Base-by-base conservation (phyloP, 345 rosid species). In the Syzygium aromaticum region DNA sequence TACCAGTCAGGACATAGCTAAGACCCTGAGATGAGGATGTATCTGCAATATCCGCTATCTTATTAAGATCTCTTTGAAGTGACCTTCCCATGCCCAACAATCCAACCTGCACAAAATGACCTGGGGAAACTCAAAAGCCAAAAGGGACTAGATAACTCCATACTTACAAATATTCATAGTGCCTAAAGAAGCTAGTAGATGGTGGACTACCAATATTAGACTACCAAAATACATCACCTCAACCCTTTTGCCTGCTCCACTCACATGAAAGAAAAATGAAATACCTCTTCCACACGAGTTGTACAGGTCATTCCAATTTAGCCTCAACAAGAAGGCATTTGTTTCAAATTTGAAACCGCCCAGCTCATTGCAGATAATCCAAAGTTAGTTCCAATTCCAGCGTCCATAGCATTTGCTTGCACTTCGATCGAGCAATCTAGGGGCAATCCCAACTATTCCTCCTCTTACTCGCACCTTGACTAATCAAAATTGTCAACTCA, bases 21-120 rank as follows among this genome's bases (percentile, higher is more conserved):
- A 96, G 88, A 87, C 99, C 99, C 90, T 91, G 92, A 9, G 99
- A 87, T n/a, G 96, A 93, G 83, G 99, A 96, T 84, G 99, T 98
- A 89, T 96, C 98, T 25, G 99, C 97, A 89, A 54, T 86, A 88
- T 95, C 94, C 22, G 99, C 99, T 63, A 98, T 96, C 84, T 91
- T 92, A 91, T 98, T 94, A 67, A 96, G 96, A 91, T 98, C 98
- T 88, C 85, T 92, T 85, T 96, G 99, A 67, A 98, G 94, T 49
- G 99, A 82, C 84, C 95, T 93, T 27, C 95, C 99, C 93, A 93
- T 90, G 83, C 99, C 99, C 89, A 95, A 88, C 93, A 98, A 90
- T 80, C 97, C 99, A 88, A 96, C 98, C 99, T 96, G 82, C 38
- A 73, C 15, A 5, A 38, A 19, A 38, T 73, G 49, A 38, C 38